Evolutionary conservation across 1,284 basidiomycete species (phyloP).

Genomic region (Malassezia sp.): DNA sequence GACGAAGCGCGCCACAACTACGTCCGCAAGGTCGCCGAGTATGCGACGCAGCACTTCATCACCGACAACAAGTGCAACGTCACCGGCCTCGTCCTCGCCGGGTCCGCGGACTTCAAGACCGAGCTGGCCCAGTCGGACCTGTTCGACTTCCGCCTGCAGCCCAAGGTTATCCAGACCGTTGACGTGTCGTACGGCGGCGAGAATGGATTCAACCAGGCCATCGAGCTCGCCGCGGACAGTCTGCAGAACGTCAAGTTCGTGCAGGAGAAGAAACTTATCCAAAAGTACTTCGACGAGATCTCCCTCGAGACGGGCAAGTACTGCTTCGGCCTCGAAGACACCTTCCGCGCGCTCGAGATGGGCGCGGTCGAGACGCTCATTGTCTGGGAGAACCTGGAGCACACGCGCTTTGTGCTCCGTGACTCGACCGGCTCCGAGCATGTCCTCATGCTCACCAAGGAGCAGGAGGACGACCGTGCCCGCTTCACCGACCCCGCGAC

Average conservation of each 20-base stretch:
- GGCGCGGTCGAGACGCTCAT: conserved; percentile 94
- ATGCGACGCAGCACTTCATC: conserved; percentile 95
- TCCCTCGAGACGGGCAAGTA: conserved; percentile 93
- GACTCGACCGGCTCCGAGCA: conserved; percentile 35
- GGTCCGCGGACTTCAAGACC: conserved; percentile 97
- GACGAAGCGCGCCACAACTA: conserved; percentile 99
- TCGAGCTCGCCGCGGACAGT: conserved; percentile 88
- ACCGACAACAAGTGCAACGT: conserved; percentile 98
- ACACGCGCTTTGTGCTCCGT: conserved; percentile 35
- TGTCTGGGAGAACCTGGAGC: conserved; percentile 76
- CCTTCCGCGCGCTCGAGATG: conserved; percentile 88
- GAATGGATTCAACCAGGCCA: conserved; percentile 97
- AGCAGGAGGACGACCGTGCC: conserved; percentile 58
- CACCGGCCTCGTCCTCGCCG: conserved; percentile 88
- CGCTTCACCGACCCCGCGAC: conserved; percentile 93
- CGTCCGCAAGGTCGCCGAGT: conserved; percentile 94
- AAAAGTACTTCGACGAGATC: conserved; percentile 98
- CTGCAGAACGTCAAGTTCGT: conserved; percentile 98
- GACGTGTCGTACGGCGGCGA: conserved; percentile 98
- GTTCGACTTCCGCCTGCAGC: conserved; percentile 70
- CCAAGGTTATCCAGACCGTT: conserved; percentile 63
- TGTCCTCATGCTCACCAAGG: conserved; percentile 39
- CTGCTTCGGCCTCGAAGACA: conserved; percentile 96
- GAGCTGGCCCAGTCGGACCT: conserved; percentile 92
- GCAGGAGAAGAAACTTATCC: conserved; percentile 75